Evolutionary conservation across 495 filamentous ascomycete genomes (phyloP), one percentile per base, ranked within the genome.

Genomic region (Pyronema domesticum): DNA sequence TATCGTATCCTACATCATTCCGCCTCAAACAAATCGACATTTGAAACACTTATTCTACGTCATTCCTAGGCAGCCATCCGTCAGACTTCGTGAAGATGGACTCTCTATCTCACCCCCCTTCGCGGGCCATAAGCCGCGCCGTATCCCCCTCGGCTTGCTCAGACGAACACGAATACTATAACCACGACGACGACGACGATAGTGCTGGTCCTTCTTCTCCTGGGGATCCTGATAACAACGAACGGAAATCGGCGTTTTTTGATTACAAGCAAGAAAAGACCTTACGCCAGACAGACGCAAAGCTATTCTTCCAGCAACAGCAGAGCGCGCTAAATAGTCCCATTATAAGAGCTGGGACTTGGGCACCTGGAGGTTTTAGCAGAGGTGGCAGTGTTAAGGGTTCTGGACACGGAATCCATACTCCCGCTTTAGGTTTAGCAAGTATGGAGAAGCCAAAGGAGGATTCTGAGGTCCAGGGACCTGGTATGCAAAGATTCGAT

Each of bases 271-370:
- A 56, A 55, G 89, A 98, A 66, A 91, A 89, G 62, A 83, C 85
- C 57, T 79, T 89, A 75, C 86, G 80, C 57, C 86, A 95, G 68
- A 76, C 82, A 17, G 89, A 98, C 62, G 85, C 89, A 37, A 95
- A 91, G 66, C 74, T 95, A 33, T 89, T 95, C 71, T 98, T 94
- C 68, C 91, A 94, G 64, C 76, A 86, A 55, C 87, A 86, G 68
- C 84, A 88, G 68, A 75, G 65, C 60, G 74, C 69, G 61, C 70
- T 64, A 56, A 75, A 70, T 57, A 70, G 68, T 57, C 70, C 55
- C 70, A 74, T 58, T 68, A 70, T 55, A 69, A 69, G 33, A 78
- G 76, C 63, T 75, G 79, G 30, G 48, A 78, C 53, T 62, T 77
- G 19, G 59, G 69, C 6, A 59, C 55, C 17, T 57, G 64, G 54